Base-by-base conservation (phyloP, 2,329 filamentous ascomycete genomes). In the Blastomyces silverae region DNA sequence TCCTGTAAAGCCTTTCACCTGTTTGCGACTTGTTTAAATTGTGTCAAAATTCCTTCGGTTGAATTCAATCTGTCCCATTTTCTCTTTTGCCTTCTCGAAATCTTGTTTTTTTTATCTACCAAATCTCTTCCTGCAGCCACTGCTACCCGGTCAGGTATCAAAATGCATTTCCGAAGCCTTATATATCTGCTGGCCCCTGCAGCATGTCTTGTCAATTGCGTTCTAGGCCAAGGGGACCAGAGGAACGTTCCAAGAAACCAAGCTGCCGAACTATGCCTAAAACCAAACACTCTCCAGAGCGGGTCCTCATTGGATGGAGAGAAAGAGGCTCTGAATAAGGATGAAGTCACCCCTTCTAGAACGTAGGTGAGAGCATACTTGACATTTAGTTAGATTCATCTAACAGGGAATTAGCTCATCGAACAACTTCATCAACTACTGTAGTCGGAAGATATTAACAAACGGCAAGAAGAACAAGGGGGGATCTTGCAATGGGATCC, bases 401-500 rank as follows among this genome's bases (percentile, higher is more conserved):
- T 60, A 42, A 60, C 39, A 7, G 39, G 57, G n/a, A 7, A 61
- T n/a, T 17, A 61, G 58, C 15, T 28, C 58, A 10, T 31, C 15
- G 8, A 61, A 50, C 44, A 84, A 85, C 75, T 85, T 85, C 72
- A 84, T 85, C 78, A 84, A 84, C 76, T 81, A 84, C 73, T 85
- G 83, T 69, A 71, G 74, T 5, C 81, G 81, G 66, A 78, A 81
- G 70, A 79, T 76, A 2, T 69, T 82, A 59, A 85, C 83, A 66
- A 84, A 85, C 67, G 83, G 83, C 66, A 73, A 75, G 3, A 82
- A 85, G 68, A 73, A 78, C 67, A 73, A 75, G 39, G 70, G 65
- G 1, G 82, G 82, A 11, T 84, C 82, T 48, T 85, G 83, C 73
- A 85, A 84, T 70, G 79, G 80, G 64, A 81, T 84, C 63, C 80